A percentile compares a stretch with the other conserved stretches of the same genome.
Evolutionary conservation across 768 basidiomycete genomes (phyloP).

Genomic region (Boletus bicolor): DNA sequence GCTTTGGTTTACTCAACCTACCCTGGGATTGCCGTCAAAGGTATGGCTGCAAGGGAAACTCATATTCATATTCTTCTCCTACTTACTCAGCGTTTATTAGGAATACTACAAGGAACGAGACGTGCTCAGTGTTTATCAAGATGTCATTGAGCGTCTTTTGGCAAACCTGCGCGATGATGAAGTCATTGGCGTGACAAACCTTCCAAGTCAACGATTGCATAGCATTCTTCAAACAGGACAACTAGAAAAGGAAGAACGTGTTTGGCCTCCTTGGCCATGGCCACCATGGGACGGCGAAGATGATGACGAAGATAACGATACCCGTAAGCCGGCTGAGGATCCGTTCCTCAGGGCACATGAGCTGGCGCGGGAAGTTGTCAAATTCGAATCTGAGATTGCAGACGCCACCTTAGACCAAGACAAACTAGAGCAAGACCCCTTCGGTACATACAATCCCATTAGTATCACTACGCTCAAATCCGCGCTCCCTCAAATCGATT

Average conservation of each 20-base stretch:
- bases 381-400: slow-evolving; percentile 77
- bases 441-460: slow-evolving; percentile 85
- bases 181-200: slow-evolving; percentile 15
- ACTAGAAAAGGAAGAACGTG: slow-evolving; percentile 30
- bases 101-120: slow-evolving; percentile 86
- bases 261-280: slow-evolving; percentile 84
- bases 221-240: slow-evolving; percentile 38
- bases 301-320: slow-evolving; percentile 43
- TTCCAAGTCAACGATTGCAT: slow-evolving; percentile 14
- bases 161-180: slow-evolving; percentile 50
- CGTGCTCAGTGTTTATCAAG: slow-evolving; percentile 65
- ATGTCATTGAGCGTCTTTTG: slow-evolving; percentile 67
- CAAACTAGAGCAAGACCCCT: slow-evolving; percentile 72
- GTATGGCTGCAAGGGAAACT: slow-evolving; percentile 32
- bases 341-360: slow-evolving; percentile 48
- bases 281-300: slow-evolving; percentile 78
- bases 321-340: slow-evolving; percentile 31
- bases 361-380: slow-evolving; percentile 68
- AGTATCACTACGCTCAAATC: slow-evolving; percentile 65
- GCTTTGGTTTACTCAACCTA: slow-evolving; percentile 81
- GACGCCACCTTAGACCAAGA: slow-evolving; percentile 80
- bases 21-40: slow-evolving; percentile 84
- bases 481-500: slow-evolving; percentile 72
- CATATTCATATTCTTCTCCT: background rate
- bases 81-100: slow-evolving; percentile 33